Evolutionary conservation across 805 yeast genomes (phyloP), one percentile per base, ranked within the genome.

Genomic region (Candida stauntonica): DNA sequence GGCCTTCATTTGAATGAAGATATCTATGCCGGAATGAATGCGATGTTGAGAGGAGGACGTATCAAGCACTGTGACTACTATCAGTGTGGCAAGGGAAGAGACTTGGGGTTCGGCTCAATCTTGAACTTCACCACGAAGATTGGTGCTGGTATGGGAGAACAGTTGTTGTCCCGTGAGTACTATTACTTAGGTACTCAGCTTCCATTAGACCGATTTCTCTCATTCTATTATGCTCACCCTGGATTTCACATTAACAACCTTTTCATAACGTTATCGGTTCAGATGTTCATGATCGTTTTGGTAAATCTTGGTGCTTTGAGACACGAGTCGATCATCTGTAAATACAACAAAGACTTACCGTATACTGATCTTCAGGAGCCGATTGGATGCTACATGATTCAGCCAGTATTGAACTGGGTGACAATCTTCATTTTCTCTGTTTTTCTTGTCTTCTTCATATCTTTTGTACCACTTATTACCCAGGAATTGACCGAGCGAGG

Each of bases 111-210:
- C 63, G 83, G 88, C 1, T 86, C 96, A 0, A 88, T 91, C 48
- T 68, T 91, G 50, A 91, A 89, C 57, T 91, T 91, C 66, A 91
- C 96, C 0, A 83, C 96, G 3, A 91, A 91, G 64, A 89, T 91
- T 57, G 98, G 98, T 3, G 93, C 96, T 30, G 98, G 98, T 35
- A 91, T 91, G 98, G 98, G 98, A 7, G 98, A 91, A 58, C 98
- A 91, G 60, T 74, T 89, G 60, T 64, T 91, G 24, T 86, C 96
- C 5, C 73, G 98, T 54, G 98, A 91, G 55, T 87, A 89, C 62
- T 91, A 81, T 59, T 87, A 86, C 61, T 61, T 91, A 44, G 97
- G 98, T 2, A 86, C 96, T 2, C 86, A 80, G 51, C 66, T 91
- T 38, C 95, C 96, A 3, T 70, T 89, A 31, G 97, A 91, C 58